Percentiles rank a stretch among this genome's conserved stretches.
Conservation (phyloP, 441 rosid genomes). For the Raphanus hybrid region DNA sequence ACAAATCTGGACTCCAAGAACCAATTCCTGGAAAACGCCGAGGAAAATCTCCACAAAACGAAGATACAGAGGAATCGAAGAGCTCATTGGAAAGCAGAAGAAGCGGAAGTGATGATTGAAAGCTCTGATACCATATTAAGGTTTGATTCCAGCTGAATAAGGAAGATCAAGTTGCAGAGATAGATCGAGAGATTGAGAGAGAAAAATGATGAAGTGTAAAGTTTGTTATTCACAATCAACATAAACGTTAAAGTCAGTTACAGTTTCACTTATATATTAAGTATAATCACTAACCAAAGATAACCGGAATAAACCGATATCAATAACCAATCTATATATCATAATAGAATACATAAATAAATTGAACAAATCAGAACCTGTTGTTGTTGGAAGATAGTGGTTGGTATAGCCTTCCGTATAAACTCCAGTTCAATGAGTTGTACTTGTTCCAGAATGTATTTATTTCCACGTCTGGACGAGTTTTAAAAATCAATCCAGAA, state of each 20-base stretch:
- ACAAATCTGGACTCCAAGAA: too few species aligned
- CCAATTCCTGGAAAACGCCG: too few species aligned
- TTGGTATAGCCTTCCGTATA: not conserved
- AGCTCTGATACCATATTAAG: too few species aligned
- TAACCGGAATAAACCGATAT: not conserved
- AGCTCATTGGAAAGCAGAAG: too few species aligned
- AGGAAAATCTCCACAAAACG: too few species aligned
- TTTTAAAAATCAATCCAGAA: not conserved
- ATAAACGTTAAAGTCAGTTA: not conserved
- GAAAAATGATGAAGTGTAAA: not conserved
- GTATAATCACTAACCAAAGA: not conserved
- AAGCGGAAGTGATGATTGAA: too few species aligned
- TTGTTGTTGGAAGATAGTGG: not conserved
- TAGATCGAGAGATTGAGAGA: not conserved
- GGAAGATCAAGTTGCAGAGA: not conserved
- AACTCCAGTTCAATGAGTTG: conserved; percentile 24
- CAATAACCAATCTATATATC: not conserved
- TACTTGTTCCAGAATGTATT: conserved; percentile 25
- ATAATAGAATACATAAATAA: not conserved
- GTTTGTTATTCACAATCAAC: not conserved
- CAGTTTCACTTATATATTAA: not conserved
- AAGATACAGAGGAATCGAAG: too few species aligned
- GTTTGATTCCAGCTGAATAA: too few species aligned
- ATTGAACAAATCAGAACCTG: conserved; percentile 20
- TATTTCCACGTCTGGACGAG: conserved; percentile 23